phyloP scores from a whole-genome alignment of 2,329 filamentous ascomycete species.

The Talaromyces funiculosus region DNA sequence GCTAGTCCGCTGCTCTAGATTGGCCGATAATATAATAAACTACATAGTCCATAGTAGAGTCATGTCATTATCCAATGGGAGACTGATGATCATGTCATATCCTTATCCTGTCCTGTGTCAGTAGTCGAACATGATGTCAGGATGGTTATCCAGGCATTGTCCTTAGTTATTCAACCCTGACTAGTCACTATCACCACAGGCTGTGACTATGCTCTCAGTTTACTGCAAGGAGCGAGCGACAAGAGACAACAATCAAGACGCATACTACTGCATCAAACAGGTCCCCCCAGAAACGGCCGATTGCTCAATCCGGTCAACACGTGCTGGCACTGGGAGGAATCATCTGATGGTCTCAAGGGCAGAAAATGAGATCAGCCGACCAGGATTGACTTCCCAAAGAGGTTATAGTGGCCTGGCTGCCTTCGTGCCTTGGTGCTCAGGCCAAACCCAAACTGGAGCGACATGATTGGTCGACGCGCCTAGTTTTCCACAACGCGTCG shows the following conservation, averaged over 20 bases:
- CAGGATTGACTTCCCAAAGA: slow-evolving; percentile 3
- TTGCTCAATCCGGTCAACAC: neutral
- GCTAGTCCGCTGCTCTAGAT: neutral
- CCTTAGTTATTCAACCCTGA: no score
- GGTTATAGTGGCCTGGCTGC: slow-evolving; percentile 9
- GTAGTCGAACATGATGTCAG: neutral
- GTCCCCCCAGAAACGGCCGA: neutral
- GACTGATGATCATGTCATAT: neutral
- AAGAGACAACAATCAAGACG: neutral
- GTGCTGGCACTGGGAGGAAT: neutral
- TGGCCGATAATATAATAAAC: slow-evolving; percentile 9
- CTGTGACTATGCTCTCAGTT: neutral
- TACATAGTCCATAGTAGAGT: no score
- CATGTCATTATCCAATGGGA: neutral
- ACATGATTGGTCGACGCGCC: slow-evolving; percentile 4
- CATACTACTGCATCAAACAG: neutral
- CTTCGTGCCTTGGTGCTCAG: slow-evolving; percentile 13
- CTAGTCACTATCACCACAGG: neutral
- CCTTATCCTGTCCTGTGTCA: neutral
- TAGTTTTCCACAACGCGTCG: neutral
- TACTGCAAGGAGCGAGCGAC: neutral
- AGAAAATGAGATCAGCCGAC: slow-evolving; percentile 1
- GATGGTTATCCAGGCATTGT: neutral
- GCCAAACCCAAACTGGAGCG: neutral
- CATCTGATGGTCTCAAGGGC: neutral